Evolutionary conservation across 768 basidiomycete species (phyloP), one percentile per base, ranked within the genome.

Genomic region (Pholiota microspora): DNA sequence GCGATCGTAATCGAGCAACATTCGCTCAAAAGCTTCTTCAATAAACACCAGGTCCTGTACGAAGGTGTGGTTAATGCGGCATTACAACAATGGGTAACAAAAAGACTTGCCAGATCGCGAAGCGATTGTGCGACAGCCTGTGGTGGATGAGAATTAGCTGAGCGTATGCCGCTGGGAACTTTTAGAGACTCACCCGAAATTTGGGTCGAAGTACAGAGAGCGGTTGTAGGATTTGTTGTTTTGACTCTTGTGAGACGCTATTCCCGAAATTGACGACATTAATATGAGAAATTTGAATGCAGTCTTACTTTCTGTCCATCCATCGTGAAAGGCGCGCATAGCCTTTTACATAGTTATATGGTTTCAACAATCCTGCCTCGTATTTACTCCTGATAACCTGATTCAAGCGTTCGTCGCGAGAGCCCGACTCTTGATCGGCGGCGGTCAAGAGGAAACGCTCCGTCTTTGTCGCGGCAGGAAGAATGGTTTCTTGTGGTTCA

Each of bases 281-380:
- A 15, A 21, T 25, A 24, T 21, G 55, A 16, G 52, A 8, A 12
- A 45, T 54, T 21, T 13, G 13, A 9, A 27, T 47, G 13, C 48
- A 59, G 12, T 64, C 74, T 42, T 67, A 94, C 93, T 94, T 93
- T 67, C 86, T 76, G 61, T 94, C 93, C 92, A 98, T 96, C 94
- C 94, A 98, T 53, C 90, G 80, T 51, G 87, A 90, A 59, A 98
- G 71, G 56, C 95, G 77, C 12, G 92, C 89, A 63, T 98, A 98
- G 0, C 96, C 96, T 64, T 94, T 94, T 47, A 94, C 93, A 61
- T 98, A 97, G 70, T 98, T 95, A 64, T 96, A 97, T 2, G 96
- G 96, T 65, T 92, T 94, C 59, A 98, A 72, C 38, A 98, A 69
- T 0, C 95, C 96, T 2, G 96, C 96, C 65, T 98, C 95, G 70